Evolutionary conservation across 495 filamentous ascomycete species (phyloP).

Genomic region (Podospora appendiculata): DNA sequence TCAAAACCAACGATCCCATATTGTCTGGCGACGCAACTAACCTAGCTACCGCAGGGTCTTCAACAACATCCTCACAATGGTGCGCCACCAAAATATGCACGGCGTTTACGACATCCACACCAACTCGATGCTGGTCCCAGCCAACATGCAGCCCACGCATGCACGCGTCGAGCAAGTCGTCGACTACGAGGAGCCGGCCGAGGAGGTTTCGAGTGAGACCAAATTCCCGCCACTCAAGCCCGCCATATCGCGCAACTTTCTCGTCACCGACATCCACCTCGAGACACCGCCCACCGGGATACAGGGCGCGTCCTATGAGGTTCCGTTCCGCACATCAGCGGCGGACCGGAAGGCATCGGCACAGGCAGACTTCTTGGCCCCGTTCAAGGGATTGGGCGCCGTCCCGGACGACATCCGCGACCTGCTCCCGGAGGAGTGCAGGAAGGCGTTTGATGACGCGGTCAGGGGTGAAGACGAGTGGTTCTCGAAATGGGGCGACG

Average conservation of each 20-base stretch:
- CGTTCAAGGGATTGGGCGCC: conserved; percentile 58
- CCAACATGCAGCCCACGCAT: conserved; percentile 83
- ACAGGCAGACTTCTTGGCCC: conserved; percentile 36
- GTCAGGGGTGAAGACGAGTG: conserved; percentile 55
- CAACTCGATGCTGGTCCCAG: conserved; percentile 79
- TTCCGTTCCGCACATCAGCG: conserved; percentile 29
- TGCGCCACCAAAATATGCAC: conserved; percentile 57
- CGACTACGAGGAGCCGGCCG: conserved; percentile 13
- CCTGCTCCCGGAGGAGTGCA: conserved; percentile 64
- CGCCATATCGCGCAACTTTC: conserved; percentile 63
- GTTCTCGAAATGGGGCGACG: conserved; percentile 64
- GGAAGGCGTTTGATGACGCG: conserved; percentile 58
- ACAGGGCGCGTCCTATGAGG: conserved; percentile 36
- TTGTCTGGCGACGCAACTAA: background rate
- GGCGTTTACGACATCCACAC: conserved; percentile 93
- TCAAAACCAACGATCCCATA: too few relatives aligned
- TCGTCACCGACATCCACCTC: conserved; percentile 63
- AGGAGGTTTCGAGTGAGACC: conserved; percentile 13
- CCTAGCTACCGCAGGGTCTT: conserved; percentile 52
- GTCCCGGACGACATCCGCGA: conserved; percentile 60
- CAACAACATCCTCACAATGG: conserved; percentile 59
- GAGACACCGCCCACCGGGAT: conserved; percentile 45
- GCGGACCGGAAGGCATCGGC: conserved; percentile 11
- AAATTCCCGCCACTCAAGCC: conserved; percentile 59
- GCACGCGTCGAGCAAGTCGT: conserved; percentile 66